Evolutionary conservation across 495 filamentous ascomycete species (phyloP), one percentile per base, ranked within the genome.

Genomic region (Pseudotulostoma volvatum): DNA sequence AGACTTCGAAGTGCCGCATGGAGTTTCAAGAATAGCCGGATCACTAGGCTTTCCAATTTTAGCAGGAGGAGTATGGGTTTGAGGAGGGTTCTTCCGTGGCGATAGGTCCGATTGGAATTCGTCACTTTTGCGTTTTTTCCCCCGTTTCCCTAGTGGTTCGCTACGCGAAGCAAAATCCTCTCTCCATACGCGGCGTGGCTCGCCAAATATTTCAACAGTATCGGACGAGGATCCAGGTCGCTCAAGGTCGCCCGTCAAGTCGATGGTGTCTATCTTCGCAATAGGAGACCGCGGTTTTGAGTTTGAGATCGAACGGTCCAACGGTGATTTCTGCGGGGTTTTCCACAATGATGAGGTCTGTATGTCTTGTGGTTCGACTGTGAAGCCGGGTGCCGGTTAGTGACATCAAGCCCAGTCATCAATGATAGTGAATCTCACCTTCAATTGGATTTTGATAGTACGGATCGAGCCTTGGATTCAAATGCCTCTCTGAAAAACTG

Each of bases 121-220:
- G 30, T 78, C 71, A 44, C 81, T 84, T 48, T 84, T 87, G 34
- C 83, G 56, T 56, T 86, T 87, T 55, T 73, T 76, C 8, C 69
- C 64, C 42, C 68, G 68, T 48, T 63, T 74, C 3, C 67, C 50
- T 1, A 50, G 18, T 25, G 68, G 60, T 28, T 60, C 54, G 38
- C 51, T 55, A 33, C 68, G 56, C 13, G 49, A 53, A 14, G 69
- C 66, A 34, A 59, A 61, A 19, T 74, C 73, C 45, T 79, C 76
- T 11, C 56, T 59, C 79, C 77, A 83, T 43, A 81, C 23, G 23
- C 51, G 53, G 28, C 55, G 60, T 21, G 73, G 56, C 11, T 74
- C 70, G 7, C 67, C 63, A 51, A 78, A 68, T 3, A 57, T 52
- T 38, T 67, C 58, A 40, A 64, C 38, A 4, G 62, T 62, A 34